Conservation (phyloP, 129 eudicot species). For the Apium graveolens region DNA sequence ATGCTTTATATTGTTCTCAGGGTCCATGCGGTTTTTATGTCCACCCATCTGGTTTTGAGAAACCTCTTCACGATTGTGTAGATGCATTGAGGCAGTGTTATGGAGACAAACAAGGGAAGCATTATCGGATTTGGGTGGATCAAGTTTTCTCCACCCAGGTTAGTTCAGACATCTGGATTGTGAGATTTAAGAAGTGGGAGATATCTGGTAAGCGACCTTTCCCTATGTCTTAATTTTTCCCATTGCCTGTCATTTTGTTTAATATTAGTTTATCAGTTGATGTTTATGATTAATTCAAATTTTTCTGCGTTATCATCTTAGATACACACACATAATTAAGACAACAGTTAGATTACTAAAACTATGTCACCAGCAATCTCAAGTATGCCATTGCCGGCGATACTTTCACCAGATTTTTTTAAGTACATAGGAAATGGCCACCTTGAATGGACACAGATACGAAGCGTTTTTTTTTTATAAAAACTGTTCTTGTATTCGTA, state of each 20-base stretch:
- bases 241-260: background rate
- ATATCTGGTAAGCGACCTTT: conserved; percentile 50
- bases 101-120: conserved; percentile 71
- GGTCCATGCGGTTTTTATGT: conserved; percentile 44
- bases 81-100: conserved; percentile 40
- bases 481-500: background rate
- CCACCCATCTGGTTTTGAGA: conserved; percentile 69
- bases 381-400: background rate
- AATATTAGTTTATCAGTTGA: background rate
- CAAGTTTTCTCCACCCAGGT: conserved; percentile 60
- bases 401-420: background rate
- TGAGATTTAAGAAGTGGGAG: conserved; percentile 87
- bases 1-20: conserved; percentile 28
- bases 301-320: background rate
- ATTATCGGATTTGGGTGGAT: conserved; percentile 81
- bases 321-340: background rate
- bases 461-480: no score
- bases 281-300: background rate
- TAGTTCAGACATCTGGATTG: conserved; percentile 65
- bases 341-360: background rate
- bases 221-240: background rate
- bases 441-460: background rate
- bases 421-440: background rate
- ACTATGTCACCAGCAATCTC: background rate
- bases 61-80: conserved; percentile 49